Conservation (phyloP, 345 rosid genomes). For the Eucalyptus cloeziana region DNA sequence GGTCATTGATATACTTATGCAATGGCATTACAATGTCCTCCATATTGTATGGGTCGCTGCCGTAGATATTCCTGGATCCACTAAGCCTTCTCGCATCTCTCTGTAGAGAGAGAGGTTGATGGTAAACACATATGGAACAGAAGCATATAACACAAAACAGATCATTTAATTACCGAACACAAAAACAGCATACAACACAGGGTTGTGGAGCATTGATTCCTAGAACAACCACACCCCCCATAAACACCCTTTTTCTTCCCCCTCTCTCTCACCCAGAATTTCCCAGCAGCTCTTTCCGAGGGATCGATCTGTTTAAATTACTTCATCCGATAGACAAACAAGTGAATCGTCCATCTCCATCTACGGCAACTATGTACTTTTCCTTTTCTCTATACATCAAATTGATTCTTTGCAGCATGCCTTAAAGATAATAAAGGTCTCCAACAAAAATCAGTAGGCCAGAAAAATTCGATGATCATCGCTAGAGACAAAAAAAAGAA, state of each 20-base stretch:
- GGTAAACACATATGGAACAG: background rate
- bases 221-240: background rate
- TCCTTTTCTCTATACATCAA: background rate
- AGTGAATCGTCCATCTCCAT: background rate
- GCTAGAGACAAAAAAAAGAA: background rate
- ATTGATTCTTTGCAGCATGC: background rate
- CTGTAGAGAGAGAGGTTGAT: constrained; percentile 22
- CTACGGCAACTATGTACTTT: background rate
- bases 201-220: background rate
- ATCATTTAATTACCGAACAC: background rate
- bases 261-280: background rate
- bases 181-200: background rate
- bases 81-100: constrained; percentile 52
- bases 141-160: background rate
- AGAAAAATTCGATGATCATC: background rate
- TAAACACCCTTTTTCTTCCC: too few relatives aligned
- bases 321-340: background rate
- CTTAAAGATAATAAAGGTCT: background rate
- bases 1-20: constrained; percentile 54
- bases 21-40: constrained; percentile 80
- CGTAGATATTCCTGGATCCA: constrained; percentile 21
- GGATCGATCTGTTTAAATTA: background rate
- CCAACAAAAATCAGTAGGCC: background rate
- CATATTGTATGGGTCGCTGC: constrained; percentile 63
- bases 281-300: background rate